Conservation (phyloP, 768 basidiomycete species). For the Neoboletus brunneissimus region DNA sequence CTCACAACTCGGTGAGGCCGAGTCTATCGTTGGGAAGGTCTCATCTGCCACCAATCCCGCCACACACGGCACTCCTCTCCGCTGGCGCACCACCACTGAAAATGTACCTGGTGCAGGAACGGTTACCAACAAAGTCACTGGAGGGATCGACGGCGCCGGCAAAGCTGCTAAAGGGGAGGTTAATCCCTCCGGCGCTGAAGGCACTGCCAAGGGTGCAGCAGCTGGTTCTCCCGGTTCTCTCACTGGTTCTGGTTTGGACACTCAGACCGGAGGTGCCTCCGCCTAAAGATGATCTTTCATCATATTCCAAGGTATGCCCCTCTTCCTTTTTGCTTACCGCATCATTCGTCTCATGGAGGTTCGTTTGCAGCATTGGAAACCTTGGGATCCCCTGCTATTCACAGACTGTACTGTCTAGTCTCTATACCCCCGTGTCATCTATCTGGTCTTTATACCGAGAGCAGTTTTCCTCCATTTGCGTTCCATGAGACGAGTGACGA, state of each 20-base stretch:
- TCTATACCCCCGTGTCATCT: background rate
- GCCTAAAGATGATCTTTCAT: background rate
- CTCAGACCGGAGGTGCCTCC: background rate
- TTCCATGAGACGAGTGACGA: background rate
- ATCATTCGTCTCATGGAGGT: background rate
- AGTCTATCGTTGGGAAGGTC: too few species aligned
- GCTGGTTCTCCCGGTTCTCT: background rate
- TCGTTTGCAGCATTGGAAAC: background rate
- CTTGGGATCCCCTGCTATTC: background rate
- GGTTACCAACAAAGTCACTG: too few species aligned
- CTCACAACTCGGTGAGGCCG: background rate
- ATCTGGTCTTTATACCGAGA: background rate
- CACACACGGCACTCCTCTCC: background rate
- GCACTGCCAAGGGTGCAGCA: too few species aligned
- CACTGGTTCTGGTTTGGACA: background rate
- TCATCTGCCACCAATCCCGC: background rate
- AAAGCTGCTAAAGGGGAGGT: accelerated
- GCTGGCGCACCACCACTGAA: background rate
- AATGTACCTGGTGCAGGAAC: background rate
- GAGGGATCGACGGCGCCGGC: too few species aligned
- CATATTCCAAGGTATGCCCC: background rate
- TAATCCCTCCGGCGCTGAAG: too few species aligned
- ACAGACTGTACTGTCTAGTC: too few species aligned
- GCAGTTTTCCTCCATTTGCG: background rate
- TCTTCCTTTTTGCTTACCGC: background rate